Conservation (phyloP, 2,329 filamentous ascomycete species). For the Truncatella angustata region DNA sequence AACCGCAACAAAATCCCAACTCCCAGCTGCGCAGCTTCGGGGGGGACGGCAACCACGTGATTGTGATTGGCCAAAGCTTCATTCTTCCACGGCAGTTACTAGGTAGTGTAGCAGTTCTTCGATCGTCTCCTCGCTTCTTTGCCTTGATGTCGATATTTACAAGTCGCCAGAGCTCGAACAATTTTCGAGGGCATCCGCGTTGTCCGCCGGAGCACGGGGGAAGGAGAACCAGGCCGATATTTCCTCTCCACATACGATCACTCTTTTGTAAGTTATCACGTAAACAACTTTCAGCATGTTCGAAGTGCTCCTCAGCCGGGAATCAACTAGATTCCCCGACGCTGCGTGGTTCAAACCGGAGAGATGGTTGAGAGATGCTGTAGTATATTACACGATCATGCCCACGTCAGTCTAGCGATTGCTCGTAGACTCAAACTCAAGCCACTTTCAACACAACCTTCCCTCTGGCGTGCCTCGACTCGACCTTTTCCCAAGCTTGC, state of each 20-base stretch:
- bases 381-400: no score
- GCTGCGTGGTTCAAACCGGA: not conserved
- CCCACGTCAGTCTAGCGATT: no score
- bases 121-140: no score
- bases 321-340: not conserved
- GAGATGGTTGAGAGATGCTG: conserved; percentile 1
- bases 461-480: not conserved
- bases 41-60: conserved; percentile 8
- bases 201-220: conserved; percentile 1
- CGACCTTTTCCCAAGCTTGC: not conserved
- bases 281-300: conserved; percentile 7
- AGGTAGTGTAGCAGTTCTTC: no score
- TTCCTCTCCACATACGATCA: not conserved
- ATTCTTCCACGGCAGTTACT: no score
- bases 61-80: not conserved
- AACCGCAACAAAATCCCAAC: not conserved
- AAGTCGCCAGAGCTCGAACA: not conserved
- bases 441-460: not conserved
- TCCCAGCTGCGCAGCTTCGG: not conserved
- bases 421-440: no score
- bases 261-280: not conserved
- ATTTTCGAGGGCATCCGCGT: conserved; percentile 1
- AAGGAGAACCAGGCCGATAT: not conserved
- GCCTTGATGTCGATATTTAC: no score
- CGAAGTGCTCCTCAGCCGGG: conserved; percentile 6